Conservation (phyloP, 129 eudicot genomes). For the Flaveria sonorensis region DNA sequence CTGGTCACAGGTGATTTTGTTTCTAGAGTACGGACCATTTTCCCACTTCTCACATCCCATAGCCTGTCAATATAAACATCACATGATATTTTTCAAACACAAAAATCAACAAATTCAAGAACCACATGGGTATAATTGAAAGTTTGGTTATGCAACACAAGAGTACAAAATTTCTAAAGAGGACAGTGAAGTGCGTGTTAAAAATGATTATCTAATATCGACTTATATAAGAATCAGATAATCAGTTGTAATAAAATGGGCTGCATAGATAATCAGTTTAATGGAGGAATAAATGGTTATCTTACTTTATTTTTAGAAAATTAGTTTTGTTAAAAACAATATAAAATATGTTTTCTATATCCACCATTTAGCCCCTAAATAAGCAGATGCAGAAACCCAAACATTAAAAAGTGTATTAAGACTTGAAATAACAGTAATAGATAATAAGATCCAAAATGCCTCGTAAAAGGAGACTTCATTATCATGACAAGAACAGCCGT, state of each 20-base stretch:
- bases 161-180: background rate
- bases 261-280: no score
- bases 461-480: background rate
- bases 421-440: background rate
- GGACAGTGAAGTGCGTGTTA: background rate
- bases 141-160: background rate
- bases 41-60: slow-evolving; percentile 68
- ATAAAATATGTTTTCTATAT: background rate
- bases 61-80: slow-evolving; percentile 37
- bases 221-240: background rate
- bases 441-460: background rate
- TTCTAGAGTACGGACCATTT: slow-evolving; percentile 57
- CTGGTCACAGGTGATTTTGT: slow-evolving; percentile 67
- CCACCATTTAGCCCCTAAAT: background rate
- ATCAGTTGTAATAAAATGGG: background rate
- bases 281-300: no score
- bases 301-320: no score
- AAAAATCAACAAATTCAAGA: slow-evolving; percentile 2
- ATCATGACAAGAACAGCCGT: background rate
- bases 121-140: background rate
- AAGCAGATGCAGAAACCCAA: background rate
- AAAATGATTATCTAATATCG: background rate
- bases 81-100: background rate
- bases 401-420: background rate
- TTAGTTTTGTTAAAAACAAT: background rate